These are phyloP conservation scores for Proliferodiscus dingleyae DNA, from an alignment of 2,329 filamentous ascomycete species.

Conservation along the genomic window DNA sequence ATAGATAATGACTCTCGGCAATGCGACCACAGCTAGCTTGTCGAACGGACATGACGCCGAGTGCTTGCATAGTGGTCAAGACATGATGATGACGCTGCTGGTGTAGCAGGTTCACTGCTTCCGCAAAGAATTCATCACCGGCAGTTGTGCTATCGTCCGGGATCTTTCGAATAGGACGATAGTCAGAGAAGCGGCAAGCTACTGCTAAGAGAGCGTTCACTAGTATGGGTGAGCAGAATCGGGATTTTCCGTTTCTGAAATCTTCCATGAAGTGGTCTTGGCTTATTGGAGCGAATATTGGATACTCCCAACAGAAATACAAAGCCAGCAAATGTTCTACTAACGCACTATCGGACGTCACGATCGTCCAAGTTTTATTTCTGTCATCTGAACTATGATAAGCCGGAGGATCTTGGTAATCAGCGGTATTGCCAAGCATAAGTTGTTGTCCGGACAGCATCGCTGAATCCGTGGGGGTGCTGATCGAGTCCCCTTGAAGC, in stretches of 20 bases:
- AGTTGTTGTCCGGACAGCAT: not conserved
- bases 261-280: slow-evolving; percentile 21
- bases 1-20: slow-evolving; percentile 67
- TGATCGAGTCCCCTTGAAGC: not conserved
- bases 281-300: slow-evolving; percentile 68
- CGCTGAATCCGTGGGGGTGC: not conserved
- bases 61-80: slow-evolving; percentile 66
- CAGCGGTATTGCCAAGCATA: not conserved
- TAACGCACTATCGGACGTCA: slow-evolving; percentile 53
- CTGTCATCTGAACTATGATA: not conserved
- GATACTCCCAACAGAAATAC: slow-evolving; percentile 73
- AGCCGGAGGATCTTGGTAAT: not conserved
- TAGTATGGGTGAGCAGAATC: slow-evolving; percentile 38
- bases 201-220: slow-evolving; percentile 39
- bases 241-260: slow-evolving; percentile 15
- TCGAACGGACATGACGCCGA: slow-evolving; percentile 69
- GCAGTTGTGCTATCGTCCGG: slow-evolving; percentile 58
- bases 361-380: slow-evolving; percentile 48
- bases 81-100: slow-evolving; percentile 51
- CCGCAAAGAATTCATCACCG: slow-evolving; percentile 70
- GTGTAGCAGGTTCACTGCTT: slow-evolving; percentile 55
- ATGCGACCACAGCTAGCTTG: slow-evolving; percentile 68
- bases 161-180: slow-evolving; percentile 56
- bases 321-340: slow-evolving; percentile 59
- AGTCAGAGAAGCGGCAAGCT: slow-evolving; percentile 64